A percentile compares a stretch with the other conserved stretches of the same genome.
These are phyloP conservation scores for Dendrocalamus latiflorus DNA, from an alignment of 202 grass and related monocot genomes.

Conservation along the genomic window DNA sequence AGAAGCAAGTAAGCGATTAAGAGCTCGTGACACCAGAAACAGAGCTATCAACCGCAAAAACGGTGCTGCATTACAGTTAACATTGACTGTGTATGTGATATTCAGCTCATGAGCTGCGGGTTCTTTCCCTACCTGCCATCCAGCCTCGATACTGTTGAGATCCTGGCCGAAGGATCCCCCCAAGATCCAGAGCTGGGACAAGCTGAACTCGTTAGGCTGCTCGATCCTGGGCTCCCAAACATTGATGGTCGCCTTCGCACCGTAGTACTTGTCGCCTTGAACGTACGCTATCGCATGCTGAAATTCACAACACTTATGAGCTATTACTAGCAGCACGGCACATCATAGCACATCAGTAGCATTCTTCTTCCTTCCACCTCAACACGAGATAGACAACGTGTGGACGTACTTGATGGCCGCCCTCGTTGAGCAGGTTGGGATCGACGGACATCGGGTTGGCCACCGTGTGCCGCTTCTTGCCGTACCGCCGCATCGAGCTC, in stretches of 20 bases:
- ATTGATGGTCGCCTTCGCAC: constrained; percentile 96
- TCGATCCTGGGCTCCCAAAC: constrained; percentile 93
- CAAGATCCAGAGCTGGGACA: constrained; percentile 96
- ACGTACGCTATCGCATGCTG: no score
- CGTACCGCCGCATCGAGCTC: constrained; percentile 76
- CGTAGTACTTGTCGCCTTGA: constrained; percentile 93
- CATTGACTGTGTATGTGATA: neutral
- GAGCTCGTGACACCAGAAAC: constrained; percentile 40
- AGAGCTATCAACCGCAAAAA: constrained; percentile 25
- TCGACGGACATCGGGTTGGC: constrained; percentile 69
- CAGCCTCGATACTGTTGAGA: constrained; percentile 97
- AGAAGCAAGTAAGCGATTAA: constrained; percentile 14
- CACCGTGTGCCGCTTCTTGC: constrained; percentile 61
- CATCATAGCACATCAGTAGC: neutral
- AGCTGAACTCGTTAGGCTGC: constrained; percentile 91
- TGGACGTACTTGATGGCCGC: constrained; percentile 78
- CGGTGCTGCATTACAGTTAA: constrained; percentile 38
- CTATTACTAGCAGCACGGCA: neutral
- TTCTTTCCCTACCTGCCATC: constrained; percentile 75
- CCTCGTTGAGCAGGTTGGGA: constrained; percentile 73
- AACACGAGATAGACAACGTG: neutral
- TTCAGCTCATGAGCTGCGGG: constrained; percentile 9
- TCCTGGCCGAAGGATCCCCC: constrained; percentile 88
- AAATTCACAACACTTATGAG: neutral
- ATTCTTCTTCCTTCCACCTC: neutral